Conservation (phyloP, 441 rosid species). For the Sinapis alba region DNA sequence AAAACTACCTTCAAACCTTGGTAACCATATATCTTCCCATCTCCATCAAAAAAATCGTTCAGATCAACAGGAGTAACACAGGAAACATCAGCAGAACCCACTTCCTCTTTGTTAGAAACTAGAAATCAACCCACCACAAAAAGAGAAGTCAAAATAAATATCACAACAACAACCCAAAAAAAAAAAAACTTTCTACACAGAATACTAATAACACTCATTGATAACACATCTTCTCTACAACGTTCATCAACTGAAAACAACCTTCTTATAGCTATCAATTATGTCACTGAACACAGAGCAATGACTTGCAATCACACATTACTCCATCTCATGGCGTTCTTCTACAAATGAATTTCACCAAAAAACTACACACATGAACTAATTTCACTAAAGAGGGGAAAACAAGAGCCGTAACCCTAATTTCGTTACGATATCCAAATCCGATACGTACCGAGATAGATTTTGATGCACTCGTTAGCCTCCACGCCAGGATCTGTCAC, state of each 20-base stretch:
- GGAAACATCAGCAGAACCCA: slow-evolving; percentile 52
- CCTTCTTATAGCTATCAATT: background rate
- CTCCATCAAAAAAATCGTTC: slow-evolving; percentile 75
- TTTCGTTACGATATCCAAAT: background rate
- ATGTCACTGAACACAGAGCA: background rate
- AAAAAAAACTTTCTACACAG: background rate
- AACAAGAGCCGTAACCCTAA: slow-evolving; percentile 31
- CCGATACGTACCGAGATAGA: slow-evolving; percentile 61
- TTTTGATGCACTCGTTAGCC: slow-evolving; percentile 76
- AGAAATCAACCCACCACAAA: slow-evolving; percentile 28
- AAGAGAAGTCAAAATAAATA: slow-evolving; percentile 23
- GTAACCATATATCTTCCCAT: slow-evolving; percentile 92
- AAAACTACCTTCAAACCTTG: slow-evolving; percentile 65
- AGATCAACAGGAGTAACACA: slow-evolving; percentile 73
- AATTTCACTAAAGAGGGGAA: slow-evolving; percentile 5
- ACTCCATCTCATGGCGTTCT: too few species aligned
- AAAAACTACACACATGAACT: background rate
- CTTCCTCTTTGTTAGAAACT: slow-evolving; percentile 89
- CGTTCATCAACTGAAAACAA: background rate
- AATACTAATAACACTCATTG: background rate
- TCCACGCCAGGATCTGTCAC: slow-evolving; percentile 78
- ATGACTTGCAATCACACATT: background rate
- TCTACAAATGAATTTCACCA: too few species aligned
- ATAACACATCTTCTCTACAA: background rate
- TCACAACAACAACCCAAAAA: background rate